phyloP scores from a whole-genome alignment of 257 asterid species.

The Cynanchum wilfordii region DNA sequence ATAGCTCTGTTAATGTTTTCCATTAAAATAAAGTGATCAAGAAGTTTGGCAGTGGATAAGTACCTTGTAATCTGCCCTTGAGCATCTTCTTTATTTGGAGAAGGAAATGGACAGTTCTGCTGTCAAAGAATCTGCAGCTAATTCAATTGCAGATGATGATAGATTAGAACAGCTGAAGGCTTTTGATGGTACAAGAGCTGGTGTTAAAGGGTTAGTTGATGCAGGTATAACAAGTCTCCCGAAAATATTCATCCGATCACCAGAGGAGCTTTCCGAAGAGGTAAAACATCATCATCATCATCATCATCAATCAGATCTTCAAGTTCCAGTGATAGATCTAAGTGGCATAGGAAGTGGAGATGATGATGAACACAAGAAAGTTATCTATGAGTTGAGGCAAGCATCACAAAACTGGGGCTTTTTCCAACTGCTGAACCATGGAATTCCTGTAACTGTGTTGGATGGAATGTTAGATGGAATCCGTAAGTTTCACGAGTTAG shows the following conservation, averaged over 20 bases:
- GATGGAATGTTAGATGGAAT: constrained; percentile 51
- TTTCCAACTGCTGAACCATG: constrained; percentile 62
- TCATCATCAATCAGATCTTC: constrained; percentile 4
- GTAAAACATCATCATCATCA: neutral
- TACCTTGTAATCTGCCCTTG: neutral
- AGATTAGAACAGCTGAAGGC: constrained; percentile 23
- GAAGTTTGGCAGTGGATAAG: neutral
- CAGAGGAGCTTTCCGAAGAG: constrained; percentile 38
- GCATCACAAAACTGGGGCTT: constrained; percentile 64
- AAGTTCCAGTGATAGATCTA: constrained; percentile 50
- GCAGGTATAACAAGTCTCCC: constrained; percentile 23
- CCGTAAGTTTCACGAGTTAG: constrained; percentile 53
- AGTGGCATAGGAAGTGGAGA: constrained; percentile 9
- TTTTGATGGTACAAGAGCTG: constrained; percentile 27
- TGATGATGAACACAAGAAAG: constrained; percentile 14
- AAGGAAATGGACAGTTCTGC: constrained; percentile 8
- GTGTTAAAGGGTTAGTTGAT: constrained; percentile 34
- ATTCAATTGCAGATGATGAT: constrained; percentile 4
- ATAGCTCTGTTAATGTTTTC: neutral
- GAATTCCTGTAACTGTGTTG: constrained; percentile 36
- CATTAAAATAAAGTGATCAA: neutral
- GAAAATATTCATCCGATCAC: constrained; percentile 29
- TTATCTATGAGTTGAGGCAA: constrained; percentile 25
- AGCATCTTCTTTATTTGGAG: neutral
- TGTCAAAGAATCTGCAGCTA: constrained; percentile 4